Percentiles rank a stretch among this genome's conserved stretches.
Conservation (phyloP, 345 rosid species). For the Odontarrhena argentea region DNA sequence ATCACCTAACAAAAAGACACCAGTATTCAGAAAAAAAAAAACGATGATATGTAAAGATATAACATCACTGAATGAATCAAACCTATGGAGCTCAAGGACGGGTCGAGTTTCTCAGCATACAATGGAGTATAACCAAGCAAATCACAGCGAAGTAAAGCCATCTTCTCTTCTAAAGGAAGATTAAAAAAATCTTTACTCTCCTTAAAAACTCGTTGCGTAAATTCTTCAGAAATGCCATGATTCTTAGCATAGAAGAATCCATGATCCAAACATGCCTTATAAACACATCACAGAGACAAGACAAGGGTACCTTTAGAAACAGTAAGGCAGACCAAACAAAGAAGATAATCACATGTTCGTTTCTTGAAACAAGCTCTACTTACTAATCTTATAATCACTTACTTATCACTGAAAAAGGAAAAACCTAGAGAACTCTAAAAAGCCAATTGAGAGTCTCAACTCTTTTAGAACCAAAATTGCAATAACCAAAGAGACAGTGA, state of each 20-base stretch:
- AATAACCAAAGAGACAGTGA: neutral
- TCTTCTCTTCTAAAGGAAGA: constrained; percentile 58
- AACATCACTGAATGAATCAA: constrained; percentile 6
- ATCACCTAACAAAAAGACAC: constrained; percentile 56
- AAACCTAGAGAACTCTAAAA: neutral
- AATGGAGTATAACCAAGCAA: constrained; percentile 69
- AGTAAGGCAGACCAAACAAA: constrained; percentile 11
- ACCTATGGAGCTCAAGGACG: constrained; percentile 34
- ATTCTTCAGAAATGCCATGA: constrained; percentile 69
- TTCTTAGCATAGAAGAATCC: constrained; percentile 93
- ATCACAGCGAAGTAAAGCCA: constrained; percentile 53
- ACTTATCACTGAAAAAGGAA: neutral
- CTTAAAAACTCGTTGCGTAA: constrained; percentile 44
- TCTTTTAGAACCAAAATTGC: neutral
- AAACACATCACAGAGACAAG: constrained; percentile 8
- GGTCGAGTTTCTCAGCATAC: constrained; percentile 63
- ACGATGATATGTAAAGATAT: neutral
- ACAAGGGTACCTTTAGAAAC: neutral
- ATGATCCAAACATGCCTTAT: constrained; percentile 73
- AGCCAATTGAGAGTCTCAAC: neutral
- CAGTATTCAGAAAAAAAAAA: neutral
- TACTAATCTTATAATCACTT: neutral
- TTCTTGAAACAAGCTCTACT: neutral
- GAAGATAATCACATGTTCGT: neutral
- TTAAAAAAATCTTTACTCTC: constrained; percentile 67